Percentiles rank a stretch among this genome's conserved stretches.
Evolutionary conservation across 148 eudicot genomes (phyloP).

Genomic region (Simmondsia chinensis): DNA sequence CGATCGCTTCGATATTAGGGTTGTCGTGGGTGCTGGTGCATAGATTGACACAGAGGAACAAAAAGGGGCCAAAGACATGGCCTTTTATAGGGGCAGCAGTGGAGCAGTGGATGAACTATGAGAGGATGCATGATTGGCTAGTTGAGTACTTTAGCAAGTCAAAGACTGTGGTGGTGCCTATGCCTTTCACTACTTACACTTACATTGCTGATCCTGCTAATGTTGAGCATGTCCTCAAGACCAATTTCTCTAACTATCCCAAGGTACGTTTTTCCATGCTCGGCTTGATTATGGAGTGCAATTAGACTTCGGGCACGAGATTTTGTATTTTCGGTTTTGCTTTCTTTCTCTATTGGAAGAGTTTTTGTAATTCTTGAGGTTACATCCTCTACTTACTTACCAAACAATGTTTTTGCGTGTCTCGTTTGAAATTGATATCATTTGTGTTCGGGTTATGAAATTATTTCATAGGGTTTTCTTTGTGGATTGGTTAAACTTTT

Average conservation of each 20-base stretch:
- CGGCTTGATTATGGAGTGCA: too few species aligned
- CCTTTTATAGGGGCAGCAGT: slow-evolving; percentile 75
- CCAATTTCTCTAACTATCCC: slow-evolving; percentile 83
- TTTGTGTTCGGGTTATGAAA: too few species aligned
- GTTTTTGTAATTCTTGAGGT: too few species aligned
- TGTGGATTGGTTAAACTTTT: too few species aligned
- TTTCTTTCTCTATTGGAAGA: not conserved
- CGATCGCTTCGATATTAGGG: slow-evolving; percentile 20
- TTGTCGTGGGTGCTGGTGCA: slow-evolving; percentile 71
- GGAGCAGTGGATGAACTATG: slow-evolving; percentile 64
- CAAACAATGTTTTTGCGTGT: too few species aligned
- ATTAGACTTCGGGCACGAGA: too few species aligned
- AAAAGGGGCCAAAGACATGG: slow-evolving; percentile 84
- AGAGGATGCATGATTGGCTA: slow-evolving; percentile 91
- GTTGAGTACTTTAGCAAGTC: slow-evolving; percentile 49
- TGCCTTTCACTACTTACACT: slow-evolving; percentile 81
- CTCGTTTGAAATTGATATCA: too few species aligned
- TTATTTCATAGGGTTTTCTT: too few species aligned
- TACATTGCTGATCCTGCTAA: slow-evolving; percentile 83
- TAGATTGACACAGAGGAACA: slow-evolving; percentile 60
- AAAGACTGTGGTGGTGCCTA: slow-evolving; percentile 62
- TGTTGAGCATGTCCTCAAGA: slow-evolving; percentile 91
- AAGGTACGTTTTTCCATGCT: slow-evolving; percentile 36
- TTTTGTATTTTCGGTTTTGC: not conserved
- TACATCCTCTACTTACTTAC: too few species aligned